Percentiles rank a stretch among this genome's conserved stretches.
phyloP scores from a whole-genome alignment of 352 stramenopile species.

The Pythium plurisporium region DNA sequence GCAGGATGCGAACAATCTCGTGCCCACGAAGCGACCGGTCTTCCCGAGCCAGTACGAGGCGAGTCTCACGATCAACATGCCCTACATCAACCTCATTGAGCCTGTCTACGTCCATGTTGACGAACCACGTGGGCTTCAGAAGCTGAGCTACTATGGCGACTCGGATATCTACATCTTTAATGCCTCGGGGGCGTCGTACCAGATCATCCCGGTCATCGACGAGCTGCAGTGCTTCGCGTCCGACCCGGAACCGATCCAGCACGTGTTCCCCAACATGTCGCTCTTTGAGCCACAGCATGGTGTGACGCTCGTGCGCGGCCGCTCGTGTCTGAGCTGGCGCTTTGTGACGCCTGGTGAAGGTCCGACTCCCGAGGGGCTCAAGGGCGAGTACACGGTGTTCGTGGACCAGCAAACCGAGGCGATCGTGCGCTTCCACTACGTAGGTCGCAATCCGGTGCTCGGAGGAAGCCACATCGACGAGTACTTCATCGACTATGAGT shows the following conservation, averaged over 20 bases:
- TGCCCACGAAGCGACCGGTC: constrained; percentile 57
- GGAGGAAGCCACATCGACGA: constrained; percentile 88
- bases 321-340: constrained; percentile 80
- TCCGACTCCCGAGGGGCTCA: constrained; percentile 53
- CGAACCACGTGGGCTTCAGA: constrained; percentile 64
- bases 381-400: constrained; percentile 86
- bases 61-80: constrained; percentile 84
- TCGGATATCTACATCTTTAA: constrained; percentile 89
- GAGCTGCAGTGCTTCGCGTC: constrained; percentile 72
- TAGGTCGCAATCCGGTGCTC: constrained; percentile 82
- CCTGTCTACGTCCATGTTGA: constrained; percentile 85
- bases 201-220: constrained; percentile 78
- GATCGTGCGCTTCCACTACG: constrained; percentile 83
- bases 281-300: constrained; percentile 83
- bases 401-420: constrained; percentile 70
- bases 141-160: constrained; percentile 86
- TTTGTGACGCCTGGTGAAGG: constrained; percentile 55
- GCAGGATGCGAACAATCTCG: constrained; percentile 68
- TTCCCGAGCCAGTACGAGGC: constrained; percentile 87
- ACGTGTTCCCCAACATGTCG: constrained; percentile 82
- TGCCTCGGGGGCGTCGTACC: constrained; percentile 63
- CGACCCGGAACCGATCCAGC: constrained; percentile 59
- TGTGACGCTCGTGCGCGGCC: constrained; percentile 63
- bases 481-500: constrained; percentile 89
- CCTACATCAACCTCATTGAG: constrained; percentile 87